Conservation (phyloP, 768 basidiomycete genomes). For the Mrakia frigida region DNA sequence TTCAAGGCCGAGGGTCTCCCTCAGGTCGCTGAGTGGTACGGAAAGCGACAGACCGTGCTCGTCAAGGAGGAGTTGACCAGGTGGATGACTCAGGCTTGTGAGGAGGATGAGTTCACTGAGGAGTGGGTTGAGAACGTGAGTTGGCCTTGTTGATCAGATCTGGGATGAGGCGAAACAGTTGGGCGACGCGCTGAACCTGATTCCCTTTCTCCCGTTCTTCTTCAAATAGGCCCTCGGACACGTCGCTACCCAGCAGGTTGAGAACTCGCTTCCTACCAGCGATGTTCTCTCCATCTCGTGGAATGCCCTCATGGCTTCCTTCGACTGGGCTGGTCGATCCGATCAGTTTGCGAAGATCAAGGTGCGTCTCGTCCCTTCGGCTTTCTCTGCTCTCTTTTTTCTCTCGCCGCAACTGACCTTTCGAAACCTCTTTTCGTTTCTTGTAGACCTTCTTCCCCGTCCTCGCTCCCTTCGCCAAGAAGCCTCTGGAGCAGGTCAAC, state of each 20-base stretch:
- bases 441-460: slow-evolving; percentile 74
- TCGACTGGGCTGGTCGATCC: slow-evolving; percentile 82
- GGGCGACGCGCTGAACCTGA: background rate
- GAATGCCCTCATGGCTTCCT: slow-evolving; percentile 78
- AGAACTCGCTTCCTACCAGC: slow-evolving; percentile 72
- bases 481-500: slow-evolving; percentile 83
- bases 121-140: slow-evolving; percentile 57
- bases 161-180: background rate
- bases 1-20: slow-evolving; percentile 75
- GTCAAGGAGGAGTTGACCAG: slow-evolving; percentile 68
- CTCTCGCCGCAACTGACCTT: background rate
- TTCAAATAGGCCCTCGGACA: slow-evolving; percentile 62
- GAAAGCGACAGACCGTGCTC: slow-evolving; percentile 76
- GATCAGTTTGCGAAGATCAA: slow-evolving; percentile 61
- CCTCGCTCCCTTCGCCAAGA: slow-evolving; percentile 82
- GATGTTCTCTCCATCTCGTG: slow-evolving; percentile 87
- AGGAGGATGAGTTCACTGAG: slow-evolving; percentile 56
- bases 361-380: background rate
- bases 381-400: background rate
- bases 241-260: slow-evolving; percentile 66
- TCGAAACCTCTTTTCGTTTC: background rate
- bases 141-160: slow-evolving; percentile 3
- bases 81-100: slow-evolving; percentile 48
- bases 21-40: slow-evolving; percentile 90
- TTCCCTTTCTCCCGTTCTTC: background rate